Conservation (phyloP, 345 rosid species). For the Cardamine resedifolia region DNA sequence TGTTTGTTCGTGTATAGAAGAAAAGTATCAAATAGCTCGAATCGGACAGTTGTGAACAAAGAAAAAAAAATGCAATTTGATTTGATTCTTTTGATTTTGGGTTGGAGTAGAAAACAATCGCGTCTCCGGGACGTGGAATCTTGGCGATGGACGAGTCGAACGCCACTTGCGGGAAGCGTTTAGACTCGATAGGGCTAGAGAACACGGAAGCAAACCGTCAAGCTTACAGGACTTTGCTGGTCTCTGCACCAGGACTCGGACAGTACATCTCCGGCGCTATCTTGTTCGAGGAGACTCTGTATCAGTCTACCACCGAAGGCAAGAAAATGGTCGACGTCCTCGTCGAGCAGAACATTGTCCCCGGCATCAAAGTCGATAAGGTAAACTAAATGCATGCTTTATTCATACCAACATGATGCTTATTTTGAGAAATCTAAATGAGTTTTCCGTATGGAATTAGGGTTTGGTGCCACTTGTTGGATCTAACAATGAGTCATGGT, state of each 20-base stretch:
- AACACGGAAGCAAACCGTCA: constrained; percentile 97
- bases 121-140: constrained; percentile 97
- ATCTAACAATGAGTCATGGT: constrained; percentile 95
- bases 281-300: constrained; percentile 94
- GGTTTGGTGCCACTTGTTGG: constrained; percentile 97
- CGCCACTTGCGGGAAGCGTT: constrained; percentile 96
- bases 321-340: constrained; percentile 93
- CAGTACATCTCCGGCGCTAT: constrained; percentile 89
- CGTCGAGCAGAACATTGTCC: constrained; percentile 83
- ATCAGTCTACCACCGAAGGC: constrained; percentile 86
- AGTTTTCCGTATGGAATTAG: constrained; percentile 40
- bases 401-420: neutral
- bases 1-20: neutral
- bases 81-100: neutral
- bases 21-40: neutral
- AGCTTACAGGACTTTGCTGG: constrained; percentile 88
- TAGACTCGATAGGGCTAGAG: constrained; percentile 91
- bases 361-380: constrained; percentile 99
- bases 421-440: constrained; percentile 5
- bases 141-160: constrained; percentile 99
- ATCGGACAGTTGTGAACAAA: neutral
- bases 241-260: constrained; percentile 81
- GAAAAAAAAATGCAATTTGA: neutral
- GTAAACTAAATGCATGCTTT: constrained; percentile 33
- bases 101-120: constrained; percentile 71